These are phyloP conservation scores for Rhodocollybia butyracea DNA, from an alignment of 768 basidiomycete genomes.

Conservation along the genomic window DNA sequence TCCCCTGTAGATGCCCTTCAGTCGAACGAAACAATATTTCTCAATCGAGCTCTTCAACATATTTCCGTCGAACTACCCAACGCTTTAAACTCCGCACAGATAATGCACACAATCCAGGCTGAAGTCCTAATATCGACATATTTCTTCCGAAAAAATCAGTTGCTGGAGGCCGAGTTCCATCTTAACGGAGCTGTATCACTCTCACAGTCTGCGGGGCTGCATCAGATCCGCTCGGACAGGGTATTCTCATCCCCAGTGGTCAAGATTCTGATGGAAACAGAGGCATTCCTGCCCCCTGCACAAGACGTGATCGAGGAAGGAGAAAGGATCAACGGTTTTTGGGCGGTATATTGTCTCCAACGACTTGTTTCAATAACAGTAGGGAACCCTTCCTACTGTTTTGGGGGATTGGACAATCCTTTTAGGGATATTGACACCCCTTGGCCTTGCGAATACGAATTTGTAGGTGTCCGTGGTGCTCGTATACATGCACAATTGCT, in stretches of 20 bases:
- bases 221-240: constrained; percentile 15
- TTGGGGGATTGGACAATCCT: constrained; percentile 16
- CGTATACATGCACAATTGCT: background rate
- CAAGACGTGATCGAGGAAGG: constrained; percentile 17
- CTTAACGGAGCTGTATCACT: constrained; percentile 32
- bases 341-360: constrained; percentile 15
- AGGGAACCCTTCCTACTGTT: constrained; percentile 9
- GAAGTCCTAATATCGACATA: constrained; percentile 40
- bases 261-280: background rate
- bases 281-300: constrained; percentile 10
- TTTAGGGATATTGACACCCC: constrained; percentile 18
- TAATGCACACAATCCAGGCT: constrained; percentile 30
- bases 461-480: background rate
- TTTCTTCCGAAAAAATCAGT: constrained; percentile 37
- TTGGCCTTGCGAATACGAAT: constrained; percentile 15
- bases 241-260: background rate
- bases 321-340: constrained; percentile 19
- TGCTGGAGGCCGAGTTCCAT: constrained; percentile 38
- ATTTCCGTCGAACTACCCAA: constrained; percentile 21
- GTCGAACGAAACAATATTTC: constrained; percentile 24
- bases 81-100: constrained; percentile 18
- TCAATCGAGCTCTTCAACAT: constrained; percentile 28
- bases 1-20: constrained; percentile 12
- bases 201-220: constrained; percentile 20
- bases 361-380: constrained; percentile 14